These are phyloP conservation scores for Tilletiopsis washingtonensis DNA, from an alignment of 1,284 basidiomycete species.

Conservation along the genomic window DNA sequence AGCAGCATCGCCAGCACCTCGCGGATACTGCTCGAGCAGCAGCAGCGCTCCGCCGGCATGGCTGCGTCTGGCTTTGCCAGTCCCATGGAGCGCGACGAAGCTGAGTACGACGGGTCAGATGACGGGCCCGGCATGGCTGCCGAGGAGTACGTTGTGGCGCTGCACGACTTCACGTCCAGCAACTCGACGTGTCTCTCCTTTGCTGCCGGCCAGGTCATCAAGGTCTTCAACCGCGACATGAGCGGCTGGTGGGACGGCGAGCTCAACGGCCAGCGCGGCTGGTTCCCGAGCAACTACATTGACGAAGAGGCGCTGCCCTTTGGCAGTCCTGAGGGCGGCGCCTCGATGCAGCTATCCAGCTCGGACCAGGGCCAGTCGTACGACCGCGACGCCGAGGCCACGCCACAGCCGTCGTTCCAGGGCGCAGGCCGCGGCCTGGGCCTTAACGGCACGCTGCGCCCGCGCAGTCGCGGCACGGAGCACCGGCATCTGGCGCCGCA, in stretches of 20 bases:
- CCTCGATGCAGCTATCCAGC: background rate
- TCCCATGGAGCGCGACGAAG: no score
- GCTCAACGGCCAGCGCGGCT: conserved; percentile 60
- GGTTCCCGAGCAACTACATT: conserved; percentile 78
- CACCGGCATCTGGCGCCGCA: background rate
- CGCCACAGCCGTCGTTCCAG: background rate
- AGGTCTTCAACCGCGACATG: conserved; percentile 73
- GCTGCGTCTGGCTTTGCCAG: no score
- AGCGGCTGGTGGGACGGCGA: conserved; percentile 99
- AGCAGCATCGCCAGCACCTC: no score
- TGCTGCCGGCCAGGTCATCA: conserved; percentile 78
- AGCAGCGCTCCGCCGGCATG: no score
- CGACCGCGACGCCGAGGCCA: background rate
- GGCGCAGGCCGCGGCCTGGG: background rate
- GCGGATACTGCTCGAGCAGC: no score
- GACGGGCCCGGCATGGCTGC: no score
- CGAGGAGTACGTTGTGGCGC: conserved; percentile 46
- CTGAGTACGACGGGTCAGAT: no score
- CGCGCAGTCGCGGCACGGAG: no score
- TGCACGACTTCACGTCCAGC: conserved; percentile 45
- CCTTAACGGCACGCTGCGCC: no score
- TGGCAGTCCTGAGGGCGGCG: background rate
- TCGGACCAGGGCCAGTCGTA: background rate
- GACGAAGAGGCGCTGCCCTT: conserved; percentile 8
- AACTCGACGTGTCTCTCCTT: conserved; percentile 68